Evolutionary conservation across 2,329 filamentous ascomycete genomes (phyloP), one percentile per base, ranked within the genome.

Genomic region (Xylogone sp.): DNA sequence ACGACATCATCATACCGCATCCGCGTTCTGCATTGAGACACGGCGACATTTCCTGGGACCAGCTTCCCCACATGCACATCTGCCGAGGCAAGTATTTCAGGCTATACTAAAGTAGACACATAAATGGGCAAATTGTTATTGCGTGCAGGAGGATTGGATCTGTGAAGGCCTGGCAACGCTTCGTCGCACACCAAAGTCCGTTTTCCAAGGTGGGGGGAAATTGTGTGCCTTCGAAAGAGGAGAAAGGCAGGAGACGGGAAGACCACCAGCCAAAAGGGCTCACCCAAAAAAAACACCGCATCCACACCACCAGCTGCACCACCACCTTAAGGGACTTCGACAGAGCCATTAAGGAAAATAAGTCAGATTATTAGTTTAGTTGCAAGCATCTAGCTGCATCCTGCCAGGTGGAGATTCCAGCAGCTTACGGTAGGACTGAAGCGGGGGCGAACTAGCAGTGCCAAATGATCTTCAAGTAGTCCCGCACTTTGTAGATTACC

Each of bases 51-150:
- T 45, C 43, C 49, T 22, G 39, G 21, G 3, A 9, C 21, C n/a
- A 3, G 19, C 42, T 52, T 52, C 50, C 50, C 46, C 46, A 53
- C 51, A 53, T 21, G 51, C 42, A 21, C 46, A 53, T 49, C 51
- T 53, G 43, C 51, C 51, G 51, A 53, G 43, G 51, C 42, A 43
- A 45, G 34, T 10, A 27, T 16, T 39, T 39, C 34, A 39, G 34
- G 34, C 34, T 39, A 16, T 39, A 9, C 34, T 5, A 39, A 18
- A 39, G 34, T n/a, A n/a, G n/a, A n/a, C n/a, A n/a, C n/a, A n/a
- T n/a, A n/a, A n/a, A 39, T 18, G 34, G n/a, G 34, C 34, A 16
- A 39, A 39, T 13, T 39, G 13, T 39, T 13, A 39, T 39, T 39
- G 34, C 34, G 34, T 16, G 34, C 34, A 39, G 34, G 34, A 16